phyloP scores from a whole-genome alignment of 2,329 filamentous ascomycete genomes.

The Fusarium lateritium region DNA sequence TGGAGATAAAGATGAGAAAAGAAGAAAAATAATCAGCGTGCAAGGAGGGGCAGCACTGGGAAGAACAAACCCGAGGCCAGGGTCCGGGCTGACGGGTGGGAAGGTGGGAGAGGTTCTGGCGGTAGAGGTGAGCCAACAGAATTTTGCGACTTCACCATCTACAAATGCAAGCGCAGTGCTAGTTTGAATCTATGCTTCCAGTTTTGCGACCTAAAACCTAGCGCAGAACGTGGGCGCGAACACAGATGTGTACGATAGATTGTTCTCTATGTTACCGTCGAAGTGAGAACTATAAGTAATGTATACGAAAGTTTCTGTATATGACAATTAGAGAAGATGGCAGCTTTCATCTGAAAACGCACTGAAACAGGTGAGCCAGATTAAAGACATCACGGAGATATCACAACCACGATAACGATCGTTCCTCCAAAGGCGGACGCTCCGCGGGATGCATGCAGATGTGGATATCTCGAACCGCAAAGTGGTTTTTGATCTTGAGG shows the following conservation, averaged over 20 bases:
- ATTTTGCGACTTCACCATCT: conserved; percentile 18
- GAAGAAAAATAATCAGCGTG: conserved; percentile 15
- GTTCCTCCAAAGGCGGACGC: background rate
- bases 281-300: background rate
- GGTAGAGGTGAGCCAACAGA: conserved; percentile 37
- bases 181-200: background rate
- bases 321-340: background rate
- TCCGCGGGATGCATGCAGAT: background rate
- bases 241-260: background rate
- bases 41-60: conserved; percentile 28
- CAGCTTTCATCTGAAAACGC: conserved; percentile 2
- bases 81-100: conserved; percentile 33
- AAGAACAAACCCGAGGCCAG: conserved; percentile 23
- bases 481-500: background rate
- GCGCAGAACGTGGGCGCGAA: background rate
- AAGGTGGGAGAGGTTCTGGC: conserved; percentile 27
- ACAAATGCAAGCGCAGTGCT: conserved; percentile 24
- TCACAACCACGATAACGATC: background rate
- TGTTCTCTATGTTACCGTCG: background rate
- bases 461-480: conserved; percentile 10
- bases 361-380: background rate
- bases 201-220: conserved; percentile 12
- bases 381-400: conserved; percentile 5
- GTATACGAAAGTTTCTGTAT: background rate
- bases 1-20: conserved; percentile 15